Percentiles rank a stretch among this genome's conserved stretches.
phyloP scores from a whole-genome alignment of 345 rosid genomes.

The Lepidium africanum region DNA sequence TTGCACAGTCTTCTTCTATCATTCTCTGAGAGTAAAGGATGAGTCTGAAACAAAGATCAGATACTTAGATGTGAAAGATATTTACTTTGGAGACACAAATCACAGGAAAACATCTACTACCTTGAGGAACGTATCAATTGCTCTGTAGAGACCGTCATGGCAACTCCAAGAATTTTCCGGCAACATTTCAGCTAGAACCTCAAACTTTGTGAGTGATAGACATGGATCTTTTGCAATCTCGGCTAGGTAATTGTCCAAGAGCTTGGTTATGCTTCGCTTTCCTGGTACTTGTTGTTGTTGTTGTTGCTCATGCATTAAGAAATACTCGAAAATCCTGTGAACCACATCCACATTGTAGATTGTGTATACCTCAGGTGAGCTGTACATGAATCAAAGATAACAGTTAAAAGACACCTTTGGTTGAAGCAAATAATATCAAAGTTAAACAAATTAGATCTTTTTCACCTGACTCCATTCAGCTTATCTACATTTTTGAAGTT shows the following conservation, averaged over 20 bases:
- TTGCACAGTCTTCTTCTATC: constrained; percentile 71
- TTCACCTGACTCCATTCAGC: constrained; percentile 41
- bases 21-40: constrained; percentile 61
- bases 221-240: constrained; percentile 73
- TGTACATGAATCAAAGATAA: constrained; percentile 24
- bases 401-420: not conserved
- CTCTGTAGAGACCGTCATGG: constrained; percentile 85
- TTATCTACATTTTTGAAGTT: constrained; percentile 51
- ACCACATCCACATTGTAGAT: constrained; percentile 61
- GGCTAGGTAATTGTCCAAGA: constrained; percentile 68
- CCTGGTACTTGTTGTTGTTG: constrained; percentile 40
- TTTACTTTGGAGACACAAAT: not conserved
- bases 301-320: constrained; percentile 68
- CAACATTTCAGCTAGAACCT: constrained; percentile 65
- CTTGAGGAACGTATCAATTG: constrained; percentile 89
- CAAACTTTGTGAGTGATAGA: constrained; percentile 69
- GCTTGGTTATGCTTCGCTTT: constrained; percentile 57
- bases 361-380: constrained; percentile 44
- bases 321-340: constrained; percentile 68
- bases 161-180: constrained; percentile 65
- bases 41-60: constrained; percentile 44
- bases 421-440: not conserved
- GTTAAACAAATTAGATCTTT: not conserved
- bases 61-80: not conserved
- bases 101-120: constrained; percentile 27